Evolutionary conservation across 225 moss, liverwort and hornwort genomes (phyloP).

Genomic region (Antitrichia curtipendula): DNA sequence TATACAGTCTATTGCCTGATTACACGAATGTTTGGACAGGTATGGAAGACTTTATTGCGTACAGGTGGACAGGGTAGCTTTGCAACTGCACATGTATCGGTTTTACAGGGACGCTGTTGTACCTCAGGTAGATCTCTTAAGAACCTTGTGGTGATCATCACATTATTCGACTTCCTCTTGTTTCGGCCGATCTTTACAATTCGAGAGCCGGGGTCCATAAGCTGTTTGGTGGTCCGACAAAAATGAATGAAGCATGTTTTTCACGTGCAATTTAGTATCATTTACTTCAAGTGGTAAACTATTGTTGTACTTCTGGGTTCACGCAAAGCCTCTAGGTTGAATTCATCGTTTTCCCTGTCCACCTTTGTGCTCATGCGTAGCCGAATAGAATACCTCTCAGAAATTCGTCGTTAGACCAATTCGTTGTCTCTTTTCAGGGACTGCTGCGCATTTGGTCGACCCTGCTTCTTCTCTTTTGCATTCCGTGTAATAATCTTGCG

Average conservation of each 20-base stretch:
- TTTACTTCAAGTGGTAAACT: background rate
- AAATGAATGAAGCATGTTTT: background rate
- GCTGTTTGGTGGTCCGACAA: background rate
- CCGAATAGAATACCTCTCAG: slow-evolving; percentile 15
- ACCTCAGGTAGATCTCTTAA: slow-evolving; percentile 56
- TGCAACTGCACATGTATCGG: slow-evolving; percentile 79
- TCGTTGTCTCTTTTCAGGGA: slow-evolving; percentile 60
- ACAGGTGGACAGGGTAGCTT: slow-evolving; percentile 86
- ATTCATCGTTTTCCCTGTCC: background rate
- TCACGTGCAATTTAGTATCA: background rate
- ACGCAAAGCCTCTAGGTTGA: background rate
- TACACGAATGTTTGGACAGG: slow-evolving; percentile 30
- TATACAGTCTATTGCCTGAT: background rate
- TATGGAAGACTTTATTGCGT: slow-evolving; percentile 95
- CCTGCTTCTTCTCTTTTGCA: slow-evolving; percentile 65
- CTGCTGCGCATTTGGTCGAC: slow-evolving; percentile 66
- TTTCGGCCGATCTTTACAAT: background rate
- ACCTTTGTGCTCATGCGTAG: slow-evolving; percentile 5
- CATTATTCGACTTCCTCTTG: background rate
- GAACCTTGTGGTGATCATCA: background rate
- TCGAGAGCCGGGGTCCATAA: background rate
- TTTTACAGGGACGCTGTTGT: slow-evolving; percentile 96
- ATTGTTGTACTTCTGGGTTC: background rate
- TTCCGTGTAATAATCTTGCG: slow-evolving; percentile 51
- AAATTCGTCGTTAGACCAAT: slow-evolving; percentile 38